A percentile compares a stretch with the other conserved stretches of the same genome.
Evolutionary conservation across 2,329 filamentous ascomycete species (phyloP).

Genomic region (Neurospora sp.): DNA sequence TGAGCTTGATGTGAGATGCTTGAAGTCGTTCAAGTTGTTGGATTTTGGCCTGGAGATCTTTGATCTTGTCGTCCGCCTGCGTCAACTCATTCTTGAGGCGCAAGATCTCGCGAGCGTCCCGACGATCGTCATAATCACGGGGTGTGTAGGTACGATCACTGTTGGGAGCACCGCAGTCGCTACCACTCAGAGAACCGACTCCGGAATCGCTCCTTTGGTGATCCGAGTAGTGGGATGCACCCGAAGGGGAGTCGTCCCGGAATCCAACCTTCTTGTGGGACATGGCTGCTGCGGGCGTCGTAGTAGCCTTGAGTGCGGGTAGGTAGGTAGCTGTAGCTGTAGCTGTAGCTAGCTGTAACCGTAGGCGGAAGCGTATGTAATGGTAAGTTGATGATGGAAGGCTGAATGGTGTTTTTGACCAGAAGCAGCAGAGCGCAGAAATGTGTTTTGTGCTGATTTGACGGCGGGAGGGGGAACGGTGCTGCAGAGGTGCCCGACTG

Average conservation of each 20-base stretch:
- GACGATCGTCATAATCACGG: conserved; percentile 16
- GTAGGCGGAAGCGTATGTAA: background rate
- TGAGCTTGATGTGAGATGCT: conserved; percentile 6
- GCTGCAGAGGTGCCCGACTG: conserved; percentile 25
- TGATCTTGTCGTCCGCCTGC: conserved; percentile 15
- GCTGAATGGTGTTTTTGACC: conserved; percentile 12
- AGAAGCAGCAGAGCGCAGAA: conserved; percentile 15
- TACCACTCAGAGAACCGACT: conserved; percentile 24
- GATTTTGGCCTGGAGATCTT: conserved; percentile 8
- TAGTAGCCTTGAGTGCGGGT: conserved; percentile 1
- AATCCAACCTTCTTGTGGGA: conserved; percentile 23
- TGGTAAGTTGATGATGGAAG: conserved; percentile 8
- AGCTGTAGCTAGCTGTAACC: background rate
- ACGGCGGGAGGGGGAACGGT: conserved; percentile 14
- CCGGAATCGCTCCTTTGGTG: conserved; percentile 24
- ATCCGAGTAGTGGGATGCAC: conserved; percentile 20
- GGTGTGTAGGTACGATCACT: conserved; percentile 18
- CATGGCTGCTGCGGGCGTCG: conserved; percentile 11
- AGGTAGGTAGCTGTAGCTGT: background rate
- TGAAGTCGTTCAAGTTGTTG: background rate
- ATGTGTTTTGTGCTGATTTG: conserved; percentile 26
- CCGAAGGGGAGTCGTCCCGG: conserved; percentile 19
- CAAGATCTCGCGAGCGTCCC: conserved; percentile 17
- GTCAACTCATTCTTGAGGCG: conserved; percentile 18
- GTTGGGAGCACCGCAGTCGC: conserved; percentile 19